These are phyloP conservation scores for Cutaneotrichosporon sp. DNA, from an alignment of 1,284 basidiomycete species.

Conservation along the genomic window DNA sequence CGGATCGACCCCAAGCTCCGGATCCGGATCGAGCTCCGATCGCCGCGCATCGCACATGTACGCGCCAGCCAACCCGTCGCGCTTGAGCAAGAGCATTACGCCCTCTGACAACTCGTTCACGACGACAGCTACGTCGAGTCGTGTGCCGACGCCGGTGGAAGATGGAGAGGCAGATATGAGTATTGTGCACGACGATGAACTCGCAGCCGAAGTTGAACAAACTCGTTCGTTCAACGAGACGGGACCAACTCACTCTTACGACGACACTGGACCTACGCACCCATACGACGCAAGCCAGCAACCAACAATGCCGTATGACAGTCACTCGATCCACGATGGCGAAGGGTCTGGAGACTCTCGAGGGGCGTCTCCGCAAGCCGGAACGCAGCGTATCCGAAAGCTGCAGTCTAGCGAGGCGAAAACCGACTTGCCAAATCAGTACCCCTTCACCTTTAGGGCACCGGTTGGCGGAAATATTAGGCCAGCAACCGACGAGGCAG, in stretches of 20 bases:
- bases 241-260: not conserved
- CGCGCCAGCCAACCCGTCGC: slow-evolving; percentile 41
- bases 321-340: too few species aligned
- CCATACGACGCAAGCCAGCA: not conserved
- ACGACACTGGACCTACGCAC: not conserved
- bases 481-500: not conserved
- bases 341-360: not conserved
- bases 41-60: slow-evolving; percentile 40
- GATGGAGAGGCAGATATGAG: slow-evolving; percentile 6
- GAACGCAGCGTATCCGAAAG: not conserved
- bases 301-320: not conserved
- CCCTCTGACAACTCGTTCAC: slow-evolving; percentile 32
- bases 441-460: slow-evolving; percentile 70
- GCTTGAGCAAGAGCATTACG: slow-evolving; percentile 46
- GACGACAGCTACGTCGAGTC: slow-evolving; percentile 11
- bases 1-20: slow-evolving; percentile 5
- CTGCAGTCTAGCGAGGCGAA: slow-evolving; percentile 1
- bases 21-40: not conserved
- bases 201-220: not conserved
- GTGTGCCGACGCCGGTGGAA: not conserved
- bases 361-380: not conserved
- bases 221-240: not conserved
- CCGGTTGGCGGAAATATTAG: slow-evolving; percentile 39
- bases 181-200: too few species aligned
- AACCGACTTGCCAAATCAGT: slow-evolving; percentile 30